Evolutionary conservation across 306 rosid species (phyloP), one percentile per base, ranked within the genome.

Genomic region (Amphicarpaea edgeworthii): DNA sequence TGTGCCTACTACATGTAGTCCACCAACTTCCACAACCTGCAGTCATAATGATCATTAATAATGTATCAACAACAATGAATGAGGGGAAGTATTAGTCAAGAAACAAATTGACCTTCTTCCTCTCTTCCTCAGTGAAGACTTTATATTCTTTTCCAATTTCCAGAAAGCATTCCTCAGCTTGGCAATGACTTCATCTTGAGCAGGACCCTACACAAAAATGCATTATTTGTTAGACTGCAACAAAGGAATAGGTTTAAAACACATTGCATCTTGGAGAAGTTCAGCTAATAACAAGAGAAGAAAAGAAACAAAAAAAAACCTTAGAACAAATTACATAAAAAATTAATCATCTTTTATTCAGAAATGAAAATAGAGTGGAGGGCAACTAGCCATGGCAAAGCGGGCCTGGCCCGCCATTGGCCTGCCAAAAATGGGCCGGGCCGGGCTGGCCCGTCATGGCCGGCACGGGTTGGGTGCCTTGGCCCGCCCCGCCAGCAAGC

Each of bases 1-100:
- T 41, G 97, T 86, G 23, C 97, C 98, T 50, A 92, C 93, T 8
- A 95, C 98, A 85, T 92, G 97, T 58, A 95, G 89, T 76, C 98
- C 99, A 77, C 99, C 99, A 76, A 97, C 97, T 75, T 85, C 84
- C 75, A 95, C 96, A 74, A 92, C 99, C 99, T 95, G 87, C 53
- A 77, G 79, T 45, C 45, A 21, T 34, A 54, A 76, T 71, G 75
- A 77, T 54, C 54, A 75, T 62, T 59, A 58, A 38, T 66, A 75
- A 68, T 66, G 63, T 43, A 83, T 55, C 23, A 65, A 68, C 54
- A 17, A 46, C 16, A 77, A 41, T 59, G 47, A 64, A 67, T 57
- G 24, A 75, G 43, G 73, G 59, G 37, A 43, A 73, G 24, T 65
- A 66, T 71, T 32, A 42, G 17, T 57, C 61, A 68, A 51, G 78